These are phyloP conservation scores for Fraxinus ornus DNA, from an alignment of 305 asterid species.

Conservation along the genomic window DNA sequence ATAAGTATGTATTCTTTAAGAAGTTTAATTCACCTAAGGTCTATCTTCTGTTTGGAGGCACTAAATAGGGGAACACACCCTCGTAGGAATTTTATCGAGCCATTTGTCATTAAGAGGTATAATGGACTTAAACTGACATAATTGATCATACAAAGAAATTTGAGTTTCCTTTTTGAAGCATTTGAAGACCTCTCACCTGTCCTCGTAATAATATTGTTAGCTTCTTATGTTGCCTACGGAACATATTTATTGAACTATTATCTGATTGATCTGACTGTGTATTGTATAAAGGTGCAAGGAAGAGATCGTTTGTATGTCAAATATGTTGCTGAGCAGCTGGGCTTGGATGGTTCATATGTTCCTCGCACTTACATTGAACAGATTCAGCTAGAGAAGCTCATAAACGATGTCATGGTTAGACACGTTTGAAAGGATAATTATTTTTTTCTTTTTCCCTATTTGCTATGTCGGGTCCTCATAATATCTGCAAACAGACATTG, in stretches of 20 bases:
- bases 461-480: conserved; percentile 26
- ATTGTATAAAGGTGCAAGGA: conserved; percentile 76
- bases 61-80: not conserved
- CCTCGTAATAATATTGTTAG: conserved; percentile 6
- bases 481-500: conserved; percentile 53
- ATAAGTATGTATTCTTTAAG: not conserved
- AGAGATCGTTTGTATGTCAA: conserved; percentile 79
- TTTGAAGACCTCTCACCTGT: conserved; percentile 9
- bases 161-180: not conserved
- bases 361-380: conserved; percentile 96
- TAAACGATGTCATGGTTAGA: conserved; percentile 88
- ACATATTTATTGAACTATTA: conserved; percentile 22
- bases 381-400: conserved; percentile 92
- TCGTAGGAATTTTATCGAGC: not conserved
- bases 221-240: conserved; percentile 15
- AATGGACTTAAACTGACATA: not conserved
- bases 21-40: not conserved
- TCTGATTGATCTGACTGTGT: conserved; percentile 19
- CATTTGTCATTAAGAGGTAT: not conserved
- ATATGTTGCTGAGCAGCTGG: conserved; percentile 72
- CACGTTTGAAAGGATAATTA: conserved; percentile 4
- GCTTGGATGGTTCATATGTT: conserved; percentile 85
- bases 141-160: not conserved
- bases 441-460: conserved; percentile 11
- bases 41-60: not conserved